Conservation (phyloP, 1,284 basidiomycete species). For the Rhodotorula mucilaginosa region DNA sequence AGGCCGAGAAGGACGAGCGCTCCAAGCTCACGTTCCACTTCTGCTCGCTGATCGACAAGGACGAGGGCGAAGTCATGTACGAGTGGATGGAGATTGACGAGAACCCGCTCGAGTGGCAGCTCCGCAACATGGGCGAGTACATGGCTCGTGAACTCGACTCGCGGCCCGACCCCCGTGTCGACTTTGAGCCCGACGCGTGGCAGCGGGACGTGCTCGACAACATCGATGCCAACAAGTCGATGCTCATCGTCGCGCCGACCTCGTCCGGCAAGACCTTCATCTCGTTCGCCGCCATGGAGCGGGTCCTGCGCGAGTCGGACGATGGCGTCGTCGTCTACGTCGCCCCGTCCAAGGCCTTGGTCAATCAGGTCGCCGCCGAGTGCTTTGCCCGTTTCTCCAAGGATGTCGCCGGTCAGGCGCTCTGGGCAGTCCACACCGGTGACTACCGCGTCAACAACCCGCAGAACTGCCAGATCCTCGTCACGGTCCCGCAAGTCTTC, state of each 20-base stretch:
- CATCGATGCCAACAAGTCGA: slow-evolving; percentile 60
- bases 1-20: slow-evolving; percentile 49
- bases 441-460: slow-evolving; percentile 60
- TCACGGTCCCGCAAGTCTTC: slow-evolving; percentile 68
- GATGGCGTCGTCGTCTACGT: slow-evolving; percentile 68
- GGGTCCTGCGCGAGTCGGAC: slow-evolving; percentile 60
- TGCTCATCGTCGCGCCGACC: slow-evolving; percentile 60
- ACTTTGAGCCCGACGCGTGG: slow-evolving; percentile 68
- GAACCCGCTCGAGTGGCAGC: slow-evolving; percentile 62
- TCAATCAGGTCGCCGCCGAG: slow-evolving; percentile 61
- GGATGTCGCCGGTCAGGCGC: slow-evolving; percentile 56
- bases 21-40: slow-evolving; percentile 53
- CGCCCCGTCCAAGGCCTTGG: slow-evolving; percentile 69
- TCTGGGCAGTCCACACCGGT: slow-evolving; percentile 66
- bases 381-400: slow-evolving; percentile 65
- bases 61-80: slow-evolving; percentile 52
- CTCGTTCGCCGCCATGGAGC: slow-evolving; percentile 71
- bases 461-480: slow-evolving; percentile 65
- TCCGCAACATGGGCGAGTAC: slow-evolving; percentile 64
- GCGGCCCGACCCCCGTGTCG: slow-evolving; percentile 57
- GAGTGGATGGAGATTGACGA: slow-evolving; percentile 60
- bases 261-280: slow-evolving; percentile 68
- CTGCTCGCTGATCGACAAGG: slow-evolving; percentile 54
- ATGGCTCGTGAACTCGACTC: slow-evolving; percentile 71
- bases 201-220: slow-evolving; percentile 64